A percentile compares a stretch with the other conserved stretches of the same genome.
Conservation (phyloP, 2,329 filamentous ascomycete species). For the Neonectria punicea region DNA sequence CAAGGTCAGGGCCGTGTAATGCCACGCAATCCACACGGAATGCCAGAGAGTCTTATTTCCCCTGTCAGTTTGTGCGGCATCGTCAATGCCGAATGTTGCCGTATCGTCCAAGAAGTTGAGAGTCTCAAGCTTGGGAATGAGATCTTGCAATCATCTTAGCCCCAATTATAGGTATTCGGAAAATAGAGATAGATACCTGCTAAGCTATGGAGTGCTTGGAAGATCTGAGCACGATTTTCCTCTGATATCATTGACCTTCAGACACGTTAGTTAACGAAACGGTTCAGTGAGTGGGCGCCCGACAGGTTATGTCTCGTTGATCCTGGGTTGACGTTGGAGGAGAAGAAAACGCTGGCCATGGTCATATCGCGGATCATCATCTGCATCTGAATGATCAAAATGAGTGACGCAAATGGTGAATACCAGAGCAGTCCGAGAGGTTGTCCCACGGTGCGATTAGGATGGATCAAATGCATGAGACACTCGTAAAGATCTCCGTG, state of each 20-base stretch:
- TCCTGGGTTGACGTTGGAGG: conserved; percentile 10
- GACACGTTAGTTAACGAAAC: not conserved
- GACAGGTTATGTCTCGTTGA: conserved; percentile 22
- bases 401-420: conserved; percentile 23
- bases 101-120: conserved; percentile 17
- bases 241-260: conserved; percentile 21
- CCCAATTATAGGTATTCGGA: fast-evolving
- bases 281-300: too few relatives aligned
- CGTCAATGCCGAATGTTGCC: conserved; percentile 9
- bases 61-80: not conserved
- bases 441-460: conserved; percentile 9
- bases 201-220: conserved; percentile 23
- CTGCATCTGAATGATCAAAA: conserved; percentile 26
- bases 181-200: not conserved
- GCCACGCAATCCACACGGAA: conserved; percentile 25
- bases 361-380: conserved; percentile 29
- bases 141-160: conserved; percentile 5
- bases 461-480: conserved; percentile 21
- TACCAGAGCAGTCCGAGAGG: conserved; percentile 23
- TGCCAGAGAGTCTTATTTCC: conserved; percentile 19
- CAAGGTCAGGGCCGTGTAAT: conserved; percentile 24
- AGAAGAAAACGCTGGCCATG: conserved; percentile 24
- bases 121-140: conserved; percentile 21
- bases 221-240: conserved; percentile 21
- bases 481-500: conserved; percentile 25